phyloP scores from a whole-genome alignment of 1,139 yeast species.

The Taiozyma sp. region DNA sequence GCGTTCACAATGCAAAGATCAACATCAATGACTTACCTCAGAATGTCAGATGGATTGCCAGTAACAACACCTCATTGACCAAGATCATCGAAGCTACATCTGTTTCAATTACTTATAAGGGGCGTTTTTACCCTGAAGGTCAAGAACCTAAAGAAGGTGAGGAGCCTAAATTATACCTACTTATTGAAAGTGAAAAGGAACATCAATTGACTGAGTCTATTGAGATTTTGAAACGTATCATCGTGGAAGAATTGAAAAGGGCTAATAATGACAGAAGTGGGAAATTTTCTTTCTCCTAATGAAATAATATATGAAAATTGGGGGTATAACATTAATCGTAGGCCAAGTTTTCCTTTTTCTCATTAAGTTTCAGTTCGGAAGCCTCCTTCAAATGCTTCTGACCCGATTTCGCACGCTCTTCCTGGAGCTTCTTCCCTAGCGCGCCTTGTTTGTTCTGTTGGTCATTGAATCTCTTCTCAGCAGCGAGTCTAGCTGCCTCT shows the following conservation, averaged over 20 bases:
- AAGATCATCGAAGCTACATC: conserved; percentile 69
- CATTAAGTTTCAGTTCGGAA: conserved; percentile 10
- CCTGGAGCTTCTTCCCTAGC: conserved; percentile 23
- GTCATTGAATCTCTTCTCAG: conserved; percentile 16
- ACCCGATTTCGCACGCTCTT: conserved; percentile 21
- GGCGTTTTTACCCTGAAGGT: conserved; percentile 63
- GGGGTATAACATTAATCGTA: conserved; percentile 20
- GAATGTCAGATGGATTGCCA: conserved; percentile 77
- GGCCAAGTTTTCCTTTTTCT: conserved; percentile 16
- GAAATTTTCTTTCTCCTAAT: conserved; percentile 18
- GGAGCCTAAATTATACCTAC: conserved; percentile 72
- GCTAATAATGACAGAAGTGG: conserved; percentile 21
- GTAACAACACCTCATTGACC: conserved; percentile 61
- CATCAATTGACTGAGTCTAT: conserved; percentile 64
- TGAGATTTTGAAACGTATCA: conserved; percentile 51
- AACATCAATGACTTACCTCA: conserved; percentile 86
- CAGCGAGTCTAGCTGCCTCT: conserved; percentile 83
- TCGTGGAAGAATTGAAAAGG: conserved; percentile 46
- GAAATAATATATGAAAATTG: background rate
- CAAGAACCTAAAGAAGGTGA: conserved; percentile 43
- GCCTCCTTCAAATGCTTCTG: conserved; percentile 16
- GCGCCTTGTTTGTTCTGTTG: conserved; percentile 17
- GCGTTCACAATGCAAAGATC: conserved; percentile 66
- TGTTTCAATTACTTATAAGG: conserved; percentile 80
- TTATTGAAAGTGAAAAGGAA: conserved; percentile 75